phyloP scores from a whole-genome alignment of 2,329 filamentous ascomycete genomes.

The Clarireedia hainanense region DNA sequence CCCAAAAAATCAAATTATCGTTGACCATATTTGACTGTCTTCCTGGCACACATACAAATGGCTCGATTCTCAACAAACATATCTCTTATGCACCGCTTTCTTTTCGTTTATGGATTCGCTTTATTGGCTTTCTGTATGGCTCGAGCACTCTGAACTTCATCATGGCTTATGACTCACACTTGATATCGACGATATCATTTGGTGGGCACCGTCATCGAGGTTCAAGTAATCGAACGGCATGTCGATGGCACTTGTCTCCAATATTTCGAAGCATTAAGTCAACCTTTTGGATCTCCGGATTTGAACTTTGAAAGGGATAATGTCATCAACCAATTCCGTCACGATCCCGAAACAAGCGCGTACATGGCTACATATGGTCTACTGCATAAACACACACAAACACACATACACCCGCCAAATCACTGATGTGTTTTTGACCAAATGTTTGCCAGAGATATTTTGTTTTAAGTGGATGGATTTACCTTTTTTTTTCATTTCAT shows the following conservation, averaged over 20 bases:
- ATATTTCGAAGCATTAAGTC: slow-evolving; percentile 20
- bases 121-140: slow-evolving; percentile 28
- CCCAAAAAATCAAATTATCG: slow-evolving; percentile 8
- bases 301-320: slow-evolving; percentile 16
- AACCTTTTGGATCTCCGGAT: slow-evolving; percentile 14
- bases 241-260: slow-evolving; percentile 28
- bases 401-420: not conserved
- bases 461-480: not conserved
- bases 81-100: slow-evolving; percentile 27
- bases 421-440: not conserved
- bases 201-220: slow-evolving; percentile 14
- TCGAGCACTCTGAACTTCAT: slow-evolving; percentile 27
- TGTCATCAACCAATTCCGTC: slow-evolving; percentile 5
- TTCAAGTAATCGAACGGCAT: slow-evolving; percentile 30
- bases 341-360: slow-evolving; percentile 6
- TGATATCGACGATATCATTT: not conserved
- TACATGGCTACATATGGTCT: slow-evolving; percentile 1
- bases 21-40: slow-evolving; percentile 20
- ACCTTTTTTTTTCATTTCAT: not conserved
- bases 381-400: not conserved
- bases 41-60: slow-evolving; percentile 13
- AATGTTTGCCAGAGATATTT: slow-evolving; percentile 4
- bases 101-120: slow-evolving; percentile 23
- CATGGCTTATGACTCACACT: slow-evolving; percentile 22
- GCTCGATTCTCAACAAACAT: slow-evolving; percentile 9